Percentiles rank a stretch among this genome's conserved stretches.
phyloP scores from a whole-genome alignment of 2,329 filamentous ascomycete genomes.

The Diplocarpon mali region DNA sequence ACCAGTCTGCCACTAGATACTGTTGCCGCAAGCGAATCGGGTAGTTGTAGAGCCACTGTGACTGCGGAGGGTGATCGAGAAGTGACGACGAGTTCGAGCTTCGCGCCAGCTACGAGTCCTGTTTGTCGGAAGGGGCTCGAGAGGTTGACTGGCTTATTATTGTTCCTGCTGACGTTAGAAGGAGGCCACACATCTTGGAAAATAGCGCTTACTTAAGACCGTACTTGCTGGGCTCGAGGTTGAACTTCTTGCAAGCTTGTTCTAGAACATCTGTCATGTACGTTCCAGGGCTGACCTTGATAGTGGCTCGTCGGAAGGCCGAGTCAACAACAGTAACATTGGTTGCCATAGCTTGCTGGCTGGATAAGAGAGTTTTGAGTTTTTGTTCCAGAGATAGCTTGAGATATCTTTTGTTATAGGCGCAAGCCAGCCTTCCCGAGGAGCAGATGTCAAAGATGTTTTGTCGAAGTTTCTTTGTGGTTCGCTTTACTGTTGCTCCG shows the following conservation, averaged over 20 bases:
- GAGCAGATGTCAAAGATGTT: neutral
- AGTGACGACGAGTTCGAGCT: slow-evolving; percentile 80
- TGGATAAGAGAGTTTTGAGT: slow-evolving; percentile 13
- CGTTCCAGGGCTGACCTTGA: slow-evolving; percentile 76
- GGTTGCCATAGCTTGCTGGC: slow-evolving; percentile 53
- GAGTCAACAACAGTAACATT: slow-evolving; percentile 82
- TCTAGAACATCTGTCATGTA: slow-evolving; percentile 76
- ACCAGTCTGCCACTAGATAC: slow-evolving; percentile 57
- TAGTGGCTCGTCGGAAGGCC: slow-evolving; percentile 61
- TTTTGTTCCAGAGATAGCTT: neutral
- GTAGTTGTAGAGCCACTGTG: slow-evolving; percentile 79
- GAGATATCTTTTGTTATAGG: neutral
- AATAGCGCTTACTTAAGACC: slow-evolving; percentile 58
- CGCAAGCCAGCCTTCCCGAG: neutral
- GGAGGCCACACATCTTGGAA: neutral
- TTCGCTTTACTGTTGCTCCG: slow-evolving; percentile 21
- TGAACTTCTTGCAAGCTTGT: slow-evolving; percentile 75
- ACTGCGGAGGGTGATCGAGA: slow-evolving; percentile 79
- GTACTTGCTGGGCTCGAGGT: slow-evolving; percentile 51
- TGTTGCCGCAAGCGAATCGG: slow-evolving; percentile 54
- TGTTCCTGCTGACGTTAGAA: slow-evolving; percentile 44
- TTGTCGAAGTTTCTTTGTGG: slow-evolving; percentile 13
- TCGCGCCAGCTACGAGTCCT: slow-evolving; percentile 74
- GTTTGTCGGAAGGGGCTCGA: slow-evolving; percentile 75
- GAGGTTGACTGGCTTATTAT: slow-evolving; percentile 77